Evolutionary conservation across 2,329 filamentous ascomycete genomes (phyloP).

Genomic region (Drechmeria coniospora): DNA sequence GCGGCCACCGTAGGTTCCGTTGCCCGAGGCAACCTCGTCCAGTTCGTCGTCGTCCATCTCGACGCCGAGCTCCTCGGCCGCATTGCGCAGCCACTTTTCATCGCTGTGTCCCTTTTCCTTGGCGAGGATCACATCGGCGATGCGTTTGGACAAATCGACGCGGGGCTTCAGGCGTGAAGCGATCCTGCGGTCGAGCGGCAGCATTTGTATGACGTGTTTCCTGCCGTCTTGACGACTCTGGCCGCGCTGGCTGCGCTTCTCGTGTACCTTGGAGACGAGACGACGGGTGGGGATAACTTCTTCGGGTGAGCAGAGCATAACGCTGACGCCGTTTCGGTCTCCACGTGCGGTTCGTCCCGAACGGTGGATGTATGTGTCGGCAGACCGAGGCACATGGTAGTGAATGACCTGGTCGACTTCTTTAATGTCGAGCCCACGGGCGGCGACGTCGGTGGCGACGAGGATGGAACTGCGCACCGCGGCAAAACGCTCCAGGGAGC

Average conservation of each 20-base stretch:
- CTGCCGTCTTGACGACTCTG: slow-evolving; percentile 25
- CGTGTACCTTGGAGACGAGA: slow-evolving; percentile 78
- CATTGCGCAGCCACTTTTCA: slow-evolving; percentile 68
- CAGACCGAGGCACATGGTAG: slow-evolving; percentile 84
- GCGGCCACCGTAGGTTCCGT: slow-evolving; percentile 46
- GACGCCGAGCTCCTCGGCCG: slow-evolving; percentile 83
- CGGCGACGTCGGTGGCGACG: slow-evolving; percentile 85
- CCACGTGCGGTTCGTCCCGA: slow-evolving; percentile 89
- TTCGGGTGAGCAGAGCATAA: slow-evolving; percentile 81
- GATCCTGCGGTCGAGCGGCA: slow-evolving; percentile 72
- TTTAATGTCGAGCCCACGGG: slow-evolving; percentile 84
- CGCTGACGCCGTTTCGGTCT: slow-evolving; percentile 58
- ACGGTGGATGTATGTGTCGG: slow-evolving; percentile 88
- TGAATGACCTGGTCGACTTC: slow-evolving; percentile 81
- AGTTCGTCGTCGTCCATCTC: slow-evolving; percentile 88
- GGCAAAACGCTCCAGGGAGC: slow-evolving; percentile 80
- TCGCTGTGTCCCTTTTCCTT: slow-evolving; percentile 78
- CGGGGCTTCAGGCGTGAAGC: slow-evolving; percentile 63
- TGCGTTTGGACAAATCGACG: slow-evolving; percentile 66
- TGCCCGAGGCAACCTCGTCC: slow-evolving; percentile 55
- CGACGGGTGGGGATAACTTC: slow-evolving; percentile 75
- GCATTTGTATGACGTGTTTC: slow-evolving; percentile 56
- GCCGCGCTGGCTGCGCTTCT: slow-evolving; percentile 31
- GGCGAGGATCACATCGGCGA: slow-evolving; percentile 68
- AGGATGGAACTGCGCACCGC: slow-evolving; percentile 53